Conservation (phyloP, 139 green algal species). For the Yamagishiella unicocca region DNA sequence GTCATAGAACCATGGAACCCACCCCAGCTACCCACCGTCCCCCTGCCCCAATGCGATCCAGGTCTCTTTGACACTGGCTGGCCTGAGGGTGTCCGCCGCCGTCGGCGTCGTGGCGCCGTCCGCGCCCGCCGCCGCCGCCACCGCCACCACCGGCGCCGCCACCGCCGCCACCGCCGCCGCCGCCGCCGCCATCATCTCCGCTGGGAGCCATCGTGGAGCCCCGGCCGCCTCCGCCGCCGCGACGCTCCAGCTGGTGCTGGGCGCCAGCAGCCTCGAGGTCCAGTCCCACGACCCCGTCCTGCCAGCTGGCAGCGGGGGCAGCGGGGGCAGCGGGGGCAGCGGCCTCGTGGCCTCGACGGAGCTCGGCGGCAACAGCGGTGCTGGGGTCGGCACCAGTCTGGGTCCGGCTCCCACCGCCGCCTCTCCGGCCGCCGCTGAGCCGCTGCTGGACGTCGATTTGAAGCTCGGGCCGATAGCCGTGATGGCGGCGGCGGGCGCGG, state of each 20-base stretch:
- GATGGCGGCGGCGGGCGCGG: neutral
- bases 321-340: neutral
- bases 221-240: neutral
- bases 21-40: too few relatives aligned
- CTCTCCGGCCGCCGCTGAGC: neutral
- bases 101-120: neutral
- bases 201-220: too few relatives aligned
- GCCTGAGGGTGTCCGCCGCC: neutral
- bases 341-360: neutral
- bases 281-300: neutral
- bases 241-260: neutral
- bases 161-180: too few relatives aligned
- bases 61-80: neutral
- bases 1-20: too few relatives aligned
- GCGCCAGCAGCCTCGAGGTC: conserved; percentile 3
- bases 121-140: too few relatives aligned
- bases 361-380: neutral
- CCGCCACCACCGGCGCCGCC: neutral
- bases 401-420: neutral
- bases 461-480: neutral
- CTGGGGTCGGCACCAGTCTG: neutral
- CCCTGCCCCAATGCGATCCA: neutral
- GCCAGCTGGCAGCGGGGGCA: neutral
- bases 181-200: too few relatives aligned
- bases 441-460: neutral